Base-by-base conservation (phyloP, 2,329 filamentous ascomycete genomes). In the Paracamarosporium sp. region DNA sequence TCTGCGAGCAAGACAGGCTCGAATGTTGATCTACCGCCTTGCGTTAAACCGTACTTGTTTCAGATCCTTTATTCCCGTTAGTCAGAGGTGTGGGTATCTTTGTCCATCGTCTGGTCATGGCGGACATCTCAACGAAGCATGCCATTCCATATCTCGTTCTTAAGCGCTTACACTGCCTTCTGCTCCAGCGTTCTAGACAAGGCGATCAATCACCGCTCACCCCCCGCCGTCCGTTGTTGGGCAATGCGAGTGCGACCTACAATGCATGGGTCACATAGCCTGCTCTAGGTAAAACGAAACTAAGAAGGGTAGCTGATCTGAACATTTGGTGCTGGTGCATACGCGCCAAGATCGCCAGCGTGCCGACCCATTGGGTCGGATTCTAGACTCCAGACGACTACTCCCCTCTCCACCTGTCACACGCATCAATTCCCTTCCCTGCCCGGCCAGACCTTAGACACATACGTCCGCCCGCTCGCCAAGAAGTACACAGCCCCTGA, bases 331-430 rank as follows among this genome's bases (percentile, higher is more conserved):
- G n/a, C 24, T n/a, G 2, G 22, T 40, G 47, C 47, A 50, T 50
- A 40, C 33, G 33, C 33, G 47, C 47, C 33, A 50, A 50, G 47
- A 28, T 33, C n/a, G 11, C n/a, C 38, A 36, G 47, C 47, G 31
- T 28, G 24, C 22, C 47, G 33, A 24, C 24, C 33, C 33, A 12
- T 17, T 30, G 33, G 33, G 33, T 24, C 17, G 28, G 24, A 40
- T 50, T n/a, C 47, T 50, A 50, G 47, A 50, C 33, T 50, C 33
- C 33, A 15, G 12, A 40, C n/a, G 20, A 30, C 47, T n/a, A 50
- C 24, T 33, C 22, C 28, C 5, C 30, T 27, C 30, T 27, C 46
- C 30, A 27, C 47, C 31, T 38, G 33, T 38, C 33, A 50, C 27
- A 20, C 47, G 17, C 45, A 48, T 25, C 22, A 24, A 15, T 25